Evolutionary conservation across 345 rosid genomes (phyloP), one percentile per base, ranked within the genome.

Genomic region (Populus simonii): DNA sequence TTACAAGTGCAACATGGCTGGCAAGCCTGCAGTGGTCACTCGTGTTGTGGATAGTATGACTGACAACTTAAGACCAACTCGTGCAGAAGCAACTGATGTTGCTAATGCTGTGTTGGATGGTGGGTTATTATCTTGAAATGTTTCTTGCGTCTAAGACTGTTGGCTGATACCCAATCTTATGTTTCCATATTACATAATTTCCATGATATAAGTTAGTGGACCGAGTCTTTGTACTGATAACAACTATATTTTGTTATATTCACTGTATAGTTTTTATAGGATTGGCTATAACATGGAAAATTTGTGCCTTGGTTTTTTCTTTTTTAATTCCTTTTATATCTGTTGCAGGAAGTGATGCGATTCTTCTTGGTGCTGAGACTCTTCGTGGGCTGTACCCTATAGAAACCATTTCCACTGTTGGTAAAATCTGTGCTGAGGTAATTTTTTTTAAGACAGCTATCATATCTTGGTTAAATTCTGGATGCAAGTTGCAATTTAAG

Each of bases 1-100:
- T 51, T 94, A 92, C 86, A 94, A 94, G 86, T 94, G 98, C 83
- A 94, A 92, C 89, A 94, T 94, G 99, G 91, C 92, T 72, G 99
- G 99, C 77, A 93, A 94, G 89, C 97, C 98, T 76, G 97, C 98
- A 2, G 98, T 94, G 68, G 88, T 90, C 73, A 94, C 98, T 73
- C 98, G 99, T 82, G 98, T 94, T 77, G 98, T 94, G 73, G 97
- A 94, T 88, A 93, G 97, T 84, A 95, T 95, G 99, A 95, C 98
- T 53, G 93, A 86, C 85, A 95, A 95, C 84, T 85, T 95, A 80
- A 85, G 98, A 70, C 99, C 97, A 80, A 93, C 98, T 80, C 98
- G 98, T 85, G 99, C 99, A 18, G 98, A 95, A 82, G 98, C 99
- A 75, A 95, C 99, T 80, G 98, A 95, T 87, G 99, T 95, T 80